Evolutionary conservation across 129 eudicot genomes (phyloP), one percentile per base, ranked within the genome.

Genomic region (Flaveria brownii): DNA sequence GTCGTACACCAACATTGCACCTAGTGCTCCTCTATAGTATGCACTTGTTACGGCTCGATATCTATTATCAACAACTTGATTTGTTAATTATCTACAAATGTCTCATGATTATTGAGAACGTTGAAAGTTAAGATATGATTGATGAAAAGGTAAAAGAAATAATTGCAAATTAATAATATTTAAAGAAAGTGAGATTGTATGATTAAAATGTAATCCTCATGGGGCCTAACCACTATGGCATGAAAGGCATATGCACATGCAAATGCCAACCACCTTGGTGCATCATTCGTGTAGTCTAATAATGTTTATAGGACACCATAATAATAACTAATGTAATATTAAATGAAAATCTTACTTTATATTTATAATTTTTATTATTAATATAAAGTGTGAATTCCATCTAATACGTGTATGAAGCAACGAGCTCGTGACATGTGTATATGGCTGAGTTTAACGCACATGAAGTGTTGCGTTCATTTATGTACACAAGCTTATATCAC

Each of bases 41-140:
- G 96, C 96, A 73, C 97, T 92, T 71, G 97, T 89, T 14, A 92
- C 93, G 2, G 97, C 97, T 76, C 97, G 82, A 73, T 92, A 92
- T 88, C 96, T 91, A 49, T 66, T 23, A 15, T 4, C 20, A 39
- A 57, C 17, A 84, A 54, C 23, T 25, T 70, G 2, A 30, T 9
- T 60, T 67, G 43, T 52, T 36, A 15, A 23, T 20, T 9, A 39
- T 77, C 4, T 15, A 6, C 28, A 63, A 55, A 43, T 46, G 26
- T 18, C 26, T 62, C 30, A 43, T 74, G 57, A 59, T 62, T 43
- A 28, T 51, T n/a, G 23, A 56, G 1, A 61, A 71, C 17, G 45
- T 17, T 9, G 3, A n/a, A 68, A 12, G 2, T 63, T 41, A 12
- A 43, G 8, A 28, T 25, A 17, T 5, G 16, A 65, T 51, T 26